These are phyloP conservation scores for Panicum hallii DNA, from an alignment of 202 grass and related monocot genomes.

Conservation along the genomic window DNA sequence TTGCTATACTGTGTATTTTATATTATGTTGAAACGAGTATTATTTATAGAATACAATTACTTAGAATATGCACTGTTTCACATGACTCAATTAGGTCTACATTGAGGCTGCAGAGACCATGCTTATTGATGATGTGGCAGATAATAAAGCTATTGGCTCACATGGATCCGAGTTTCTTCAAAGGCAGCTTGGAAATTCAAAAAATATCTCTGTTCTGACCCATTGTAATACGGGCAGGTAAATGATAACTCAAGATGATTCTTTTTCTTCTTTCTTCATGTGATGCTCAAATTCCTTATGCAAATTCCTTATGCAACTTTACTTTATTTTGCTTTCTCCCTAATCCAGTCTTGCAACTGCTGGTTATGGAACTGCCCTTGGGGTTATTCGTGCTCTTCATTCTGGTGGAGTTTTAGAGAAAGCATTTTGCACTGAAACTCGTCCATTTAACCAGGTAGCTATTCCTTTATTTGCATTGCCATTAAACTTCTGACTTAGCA, in stretches of 20 bases:
- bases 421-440: constrained; percentile 98
- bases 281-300: constrained; percentile 6
- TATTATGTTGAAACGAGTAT: too few relatives aligned
- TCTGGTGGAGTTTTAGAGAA: constrained; percentile 66
- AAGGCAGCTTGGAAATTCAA: constrained; percentile 50
- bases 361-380: constrained; percentile 97
- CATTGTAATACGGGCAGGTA: constrained; percentile 99
- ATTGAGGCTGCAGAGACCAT: constrained; percentile 86
- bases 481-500: neutral
- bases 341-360: constrained; percentile 87
- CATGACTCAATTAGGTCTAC: constrained; percentile 54
- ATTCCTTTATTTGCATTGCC: constrained; percentile 10
- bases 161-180: constrained; percentile 82
- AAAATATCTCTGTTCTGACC: constrained; percentile 73
- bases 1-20: too few relatives aligned
- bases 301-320: neutral
- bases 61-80: neutral
- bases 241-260: constrained; percentile 1
- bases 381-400: constrained; percentile 87
- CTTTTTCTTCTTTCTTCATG: neutral
- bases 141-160: constrained; percentile 93
- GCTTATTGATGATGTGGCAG: constrained; percentile 90
- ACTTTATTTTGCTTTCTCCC: constrained; percentile 17
- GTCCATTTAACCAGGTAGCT: constrained; percentile 93
- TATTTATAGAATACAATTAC: constrained; percentile 12